phyloP scores from a whole-genome alignment of 306 rosid species.

The Styphnolobium japonicum region DNA sequence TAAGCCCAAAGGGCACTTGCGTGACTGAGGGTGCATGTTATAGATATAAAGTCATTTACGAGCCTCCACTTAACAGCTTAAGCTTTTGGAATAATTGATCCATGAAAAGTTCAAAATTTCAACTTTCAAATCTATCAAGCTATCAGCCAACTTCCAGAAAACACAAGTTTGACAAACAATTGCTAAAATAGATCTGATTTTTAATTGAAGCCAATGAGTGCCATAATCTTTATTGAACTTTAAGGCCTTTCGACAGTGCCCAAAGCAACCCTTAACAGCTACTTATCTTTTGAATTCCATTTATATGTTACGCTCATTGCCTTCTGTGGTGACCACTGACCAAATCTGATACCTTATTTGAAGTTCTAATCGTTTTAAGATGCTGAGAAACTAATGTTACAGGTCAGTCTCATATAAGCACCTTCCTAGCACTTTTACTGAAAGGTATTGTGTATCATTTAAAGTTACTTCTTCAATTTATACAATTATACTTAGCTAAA shows the following conservation, averaged over 20 bases:
- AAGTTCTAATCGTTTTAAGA: background rate
- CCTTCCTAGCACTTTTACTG: background rate
- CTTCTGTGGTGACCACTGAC: no score
- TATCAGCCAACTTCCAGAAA: background rate
- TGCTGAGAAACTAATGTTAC: background rate
- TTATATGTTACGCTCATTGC: background rate
- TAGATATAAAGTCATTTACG: no score
- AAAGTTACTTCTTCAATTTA: background rate
- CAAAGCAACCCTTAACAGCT: background rate
- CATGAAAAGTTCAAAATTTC: no score
- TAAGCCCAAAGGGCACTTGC: no score
- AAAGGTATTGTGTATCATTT: background rate
- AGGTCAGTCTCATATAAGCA: background rate
- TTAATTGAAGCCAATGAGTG: no score
- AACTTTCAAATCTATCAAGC: no score
- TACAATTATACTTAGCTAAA: no score
- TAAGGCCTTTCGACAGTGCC: no score
- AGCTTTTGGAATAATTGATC: no score
- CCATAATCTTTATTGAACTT: no score
- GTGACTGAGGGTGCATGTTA: no score
- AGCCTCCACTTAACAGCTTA: no score
- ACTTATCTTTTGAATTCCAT: background rate
- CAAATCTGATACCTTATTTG: background rate
- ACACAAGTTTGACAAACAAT: background rate
- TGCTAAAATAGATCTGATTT: background rate